Conservation (phyloP, 2,329 filamentous ascomycete species). For the Ilyonectria robusta region DNA sequence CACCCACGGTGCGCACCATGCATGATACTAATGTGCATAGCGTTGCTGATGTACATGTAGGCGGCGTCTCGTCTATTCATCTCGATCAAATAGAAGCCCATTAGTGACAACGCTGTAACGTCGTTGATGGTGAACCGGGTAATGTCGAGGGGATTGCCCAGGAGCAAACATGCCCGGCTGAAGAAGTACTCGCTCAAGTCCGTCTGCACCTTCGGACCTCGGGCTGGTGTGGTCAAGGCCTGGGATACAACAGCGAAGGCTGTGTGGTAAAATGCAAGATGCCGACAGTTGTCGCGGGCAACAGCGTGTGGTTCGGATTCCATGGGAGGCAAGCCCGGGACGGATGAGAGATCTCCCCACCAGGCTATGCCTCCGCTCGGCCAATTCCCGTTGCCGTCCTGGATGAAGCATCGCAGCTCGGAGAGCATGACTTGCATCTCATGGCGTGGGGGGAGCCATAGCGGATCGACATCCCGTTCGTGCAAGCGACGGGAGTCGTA, state of each 20-base stretch:
- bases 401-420: slow-evolving; percentile 60
- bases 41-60: slow-evolving; percentile 62
- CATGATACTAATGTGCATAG: slow-evolving; percentile 64
- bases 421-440: slow-evolving; percentile 57
- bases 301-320: slow-evolving; percentile 39
- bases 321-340: slow-evolving; percentile 47
- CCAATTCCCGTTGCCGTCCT: slow-evolving; percentile 60
- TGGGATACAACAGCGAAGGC: slow-evolving; percentile 59
- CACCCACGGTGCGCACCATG: slow-evolving; percentile 63
- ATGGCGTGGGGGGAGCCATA: slow-evolving; percentile 54
- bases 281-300: slow-evolving; percentile 49
- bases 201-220: slow-evolving; percentile 40
- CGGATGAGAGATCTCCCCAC: slow-evolving; percentile 59
- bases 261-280: slow-evolving; percentile 61
- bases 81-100: slow-evolving; percentile 65
- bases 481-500: slow-evolving; percentile 60
- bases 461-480: slow-evolving; percentile 55
- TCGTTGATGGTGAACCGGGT: slow-evolving; percentile 58
- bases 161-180: slow-evolving; percentile 57
- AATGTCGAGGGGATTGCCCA: slow-evolving; percentile 64
- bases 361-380: slow-evolving; percentile 64
- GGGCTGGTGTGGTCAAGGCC: slow-evolving; percentile 41
- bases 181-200: slow-evolving; percentile 61
- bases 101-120: slow-evolving; percentile 60
- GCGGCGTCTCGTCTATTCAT: slow-evolving; percentile 64